Evolutionary conservation across 2,329 filamentous ascomycete species (phyloP).

Genomic region (Cercospora beticola): DNA sequence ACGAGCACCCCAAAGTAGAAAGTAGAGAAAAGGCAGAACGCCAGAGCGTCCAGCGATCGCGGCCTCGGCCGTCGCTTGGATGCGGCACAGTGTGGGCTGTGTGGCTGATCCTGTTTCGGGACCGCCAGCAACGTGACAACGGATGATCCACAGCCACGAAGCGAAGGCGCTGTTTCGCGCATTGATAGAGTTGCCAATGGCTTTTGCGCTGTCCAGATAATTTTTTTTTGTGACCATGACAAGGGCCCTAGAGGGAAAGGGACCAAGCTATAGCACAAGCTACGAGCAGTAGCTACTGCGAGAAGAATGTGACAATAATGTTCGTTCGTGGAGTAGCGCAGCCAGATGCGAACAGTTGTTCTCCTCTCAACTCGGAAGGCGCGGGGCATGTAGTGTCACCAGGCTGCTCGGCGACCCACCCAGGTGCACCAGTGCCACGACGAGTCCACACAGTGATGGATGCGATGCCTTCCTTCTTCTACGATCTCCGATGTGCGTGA

Average conservation of each 20-base stretch:
- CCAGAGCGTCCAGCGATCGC: background rate
- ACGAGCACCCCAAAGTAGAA: background rate
- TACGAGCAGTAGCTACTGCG: background rate
- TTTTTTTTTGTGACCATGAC: background rate
- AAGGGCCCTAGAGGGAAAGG: background rate
- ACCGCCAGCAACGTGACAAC: slow-evolving; percentile 1
- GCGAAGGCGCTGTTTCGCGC: background rate
- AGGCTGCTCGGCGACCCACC: background rate
- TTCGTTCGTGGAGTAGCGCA: background rate
- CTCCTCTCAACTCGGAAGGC: background rate
- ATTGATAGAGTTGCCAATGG: slow-evolving; percentile 9
- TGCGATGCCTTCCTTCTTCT: background rate
- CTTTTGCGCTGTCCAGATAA: slow-evolving; percentile 6
- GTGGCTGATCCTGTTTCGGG: slow-evolving; percentile 9
- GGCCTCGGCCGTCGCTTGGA: slow-evolving; percentile 6
- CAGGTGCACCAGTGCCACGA: background rate
- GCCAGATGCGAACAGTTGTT: background rate
- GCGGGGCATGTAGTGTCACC: background rate
- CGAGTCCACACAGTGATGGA: background rate
- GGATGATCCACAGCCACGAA: slow-evolving; percentile 12
- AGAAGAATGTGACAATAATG: background rate
- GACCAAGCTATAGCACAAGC: background rate
- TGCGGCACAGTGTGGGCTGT: slow-evolving; percentile 2
- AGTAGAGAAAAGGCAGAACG: background rate
- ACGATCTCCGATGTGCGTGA: background rate